These are phyloP conservation scores for Rubia yunnanensis DNA, from an alignment of 257 asterid genomes.

Conservation along the genomic window DNA sequence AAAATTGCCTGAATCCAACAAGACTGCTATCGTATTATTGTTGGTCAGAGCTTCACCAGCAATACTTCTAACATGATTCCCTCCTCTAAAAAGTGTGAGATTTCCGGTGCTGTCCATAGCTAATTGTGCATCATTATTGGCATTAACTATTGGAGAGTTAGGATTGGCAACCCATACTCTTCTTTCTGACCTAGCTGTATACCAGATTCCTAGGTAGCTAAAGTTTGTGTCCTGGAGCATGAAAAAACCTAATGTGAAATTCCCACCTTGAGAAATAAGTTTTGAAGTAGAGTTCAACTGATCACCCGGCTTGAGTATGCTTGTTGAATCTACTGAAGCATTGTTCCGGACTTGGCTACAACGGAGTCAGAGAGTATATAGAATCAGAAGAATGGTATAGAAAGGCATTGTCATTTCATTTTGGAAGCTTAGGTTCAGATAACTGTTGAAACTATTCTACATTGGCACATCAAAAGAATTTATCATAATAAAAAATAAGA, in stretches of 20 bases:
- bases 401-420: background rate
- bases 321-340: background rate
- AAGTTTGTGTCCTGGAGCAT: slow-evolving; percentile 7
- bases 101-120: slow-evolving; percentile 18
- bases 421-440: background rate
- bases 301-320: slow-evolving; percentile 27
- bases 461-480: too few relatives aligned
- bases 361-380: background rate
- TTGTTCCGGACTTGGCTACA: slow-evolving; percentile 3
- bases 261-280: slow-evolving; percentile 23
- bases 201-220: slow-evolving; percentile 34
- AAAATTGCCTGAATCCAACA: slow-evolving; percentile 34
- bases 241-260: slow-evolving; percentile 37
- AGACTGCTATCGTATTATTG: slow-evolving; percentile 23
- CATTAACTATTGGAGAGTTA: slow-evolving; percentile 6
- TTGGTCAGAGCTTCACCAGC: slow-evolving; percentile 12
- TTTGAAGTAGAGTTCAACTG: slow-evolving; percentile 21
- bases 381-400: background rate
- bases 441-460: too few relatives aligned
- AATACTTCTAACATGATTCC: slow-evolving; percentile 14
- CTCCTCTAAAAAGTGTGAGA: slow-evolving; percentile 17
- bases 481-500: background rate
- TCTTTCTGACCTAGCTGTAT: background rate
- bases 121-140: background rate
- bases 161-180: slow-evolving; percentile 43